phyloP scores from a whole-genome alignment of 2,329 filamentous ascomycete genomes.

The Alternaria arbusti region DNA sequence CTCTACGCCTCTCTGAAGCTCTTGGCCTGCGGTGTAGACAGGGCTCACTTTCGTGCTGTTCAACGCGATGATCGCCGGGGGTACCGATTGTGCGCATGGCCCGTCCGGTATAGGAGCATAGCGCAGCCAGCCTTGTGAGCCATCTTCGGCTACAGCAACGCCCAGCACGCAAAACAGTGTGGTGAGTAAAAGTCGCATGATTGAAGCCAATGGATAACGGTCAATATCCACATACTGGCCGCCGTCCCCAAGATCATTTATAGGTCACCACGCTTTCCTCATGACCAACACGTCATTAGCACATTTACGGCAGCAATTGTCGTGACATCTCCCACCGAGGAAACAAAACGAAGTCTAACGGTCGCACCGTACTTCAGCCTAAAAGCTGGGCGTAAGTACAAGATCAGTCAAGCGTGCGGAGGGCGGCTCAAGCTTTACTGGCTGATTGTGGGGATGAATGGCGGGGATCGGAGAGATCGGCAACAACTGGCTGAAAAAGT shows the following conservation, averaged over 20 bases:
- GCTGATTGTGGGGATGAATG: not conserved
- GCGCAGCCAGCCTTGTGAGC: slow-evolving; percentile 68
- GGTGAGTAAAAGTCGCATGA: slow-evolving; percentile 13
- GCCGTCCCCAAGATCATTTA: not conserved
- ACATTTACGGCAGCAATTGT: not conserved
- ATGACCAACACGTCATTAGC: slow-evolving; percentile 1
- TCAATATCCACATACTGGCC: not conserved
- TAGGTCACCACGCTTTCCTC: not conserved
- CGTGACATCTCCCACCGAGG: slow-evolving; percentile 2
- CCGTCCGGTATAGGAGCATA: slow-evolving; percentile 62
- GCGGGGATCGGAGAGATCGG: slow-evolving; percentile 5
- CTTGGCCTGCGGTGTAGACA: slow-evolving; percentile 64
- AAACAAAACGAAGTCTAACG: not conserved
- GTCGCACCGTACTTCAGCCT: slow-evolving; percentile 17
- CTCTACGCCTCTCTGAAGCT: slow-evolving; percentile 64
- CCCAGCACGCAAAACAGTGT: not conserved
- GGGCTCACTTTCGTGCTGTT: slow-evolving; percentile 63
- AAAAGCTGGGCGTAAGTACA: not conserved
- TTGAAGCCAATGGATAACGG: not conserved
- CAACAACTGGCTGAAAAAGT: not conserved
- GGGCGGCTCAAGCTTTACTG: not conserved
- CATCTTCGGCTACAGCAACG: slow-evolving; percentile 60
- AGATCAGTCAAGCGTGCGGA: slow-evolving; percentile 10
- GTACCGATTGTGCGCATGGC: slow-evolving; percentile 51
- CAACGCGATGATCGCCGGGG: slow-evolving; percentile 59